Evolutionary conservation across 257 asterid genomes (phyloP), one percentile per base, ranked within the genome.

Genomic region (Nicotiana attenuata): DNA sequence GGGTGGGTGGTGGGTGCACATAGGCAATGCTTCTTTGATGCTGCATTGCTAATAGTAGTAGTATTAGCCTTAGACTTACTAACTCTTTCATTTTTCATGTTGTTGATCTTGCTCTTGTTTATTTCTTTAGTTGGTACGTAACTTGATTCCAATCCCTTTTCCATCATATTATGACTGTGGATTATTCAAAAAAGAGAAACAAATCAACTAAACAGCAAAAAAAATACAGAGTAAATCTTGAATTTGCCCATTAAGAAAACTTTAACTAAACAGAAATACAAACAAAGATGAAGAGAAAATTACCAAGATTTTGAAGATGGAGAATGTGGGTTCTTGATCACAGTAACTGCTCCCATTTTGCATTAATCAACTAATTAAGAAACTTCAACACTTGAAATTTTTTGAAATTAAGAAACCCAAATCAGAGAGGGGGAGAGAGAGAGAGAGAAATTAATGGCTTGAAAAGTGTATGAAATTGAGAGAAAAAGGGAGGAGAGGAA

Each of bases 1-100:
- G 78, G 59, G 57, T 82, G 85, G 41, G 78, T 82, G 47, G 50
- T 28, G 4, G 85, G 81, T 9, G 82, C 77, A 22, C 85, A 82
- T 14, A 65, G 57, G 24, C 85, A 82, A 31, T 16, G 63, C 52
- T 41, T 65, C 79, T 53, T 77, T n/a, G 60, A 35, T 50, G 47
- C 24, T 31, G 78, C 73, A n/a, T 71, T 17, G 41, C 47, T 20
- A 19, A 10, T 38, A 28, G 8, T 5, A 7, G 4, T 69, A 11
- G 31, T 11, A 35, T 47, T 69, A 71, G 59, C 78, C 47, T 71
- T 71, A 45, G 59, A 45, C 59, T 71, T 71, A n/a, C 59, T 45
- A 11, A 41, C 26, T 79, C 76, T 61, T 66, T 60, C 82, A 59
- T 35, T 79, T 63, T 41, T 79, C 76, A 38, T 38, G 2, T 38